Evolutionary conservation across 805 yeast species (phyloP), one percentile per base, ranked within the genome.

Genomic region (Blastobotrys attinorum): DNA sequence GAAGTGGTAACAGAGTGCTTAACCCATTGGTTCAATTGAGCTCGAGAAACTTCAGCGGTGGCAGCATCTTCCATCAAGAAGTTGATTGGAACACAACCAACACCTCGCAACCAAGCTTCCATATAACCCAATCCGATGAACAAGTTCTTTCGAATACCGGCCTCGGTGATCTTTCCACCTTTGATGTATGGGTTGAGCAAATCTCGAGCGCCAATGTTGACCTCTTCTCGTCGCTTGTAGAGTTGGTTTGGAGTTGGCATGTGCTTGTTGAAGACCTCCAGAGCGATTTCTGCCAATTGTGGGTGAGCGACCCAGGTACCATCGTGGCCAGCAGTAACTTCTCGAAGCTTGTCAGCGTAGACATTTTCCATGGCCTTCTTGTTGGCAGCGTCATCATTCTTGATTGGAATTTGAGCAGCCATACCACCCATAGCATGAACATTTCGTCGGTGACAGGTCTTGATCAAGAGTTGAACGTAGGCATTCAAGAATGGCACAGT

Each of bases 271-370:
- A 80, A 80, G 32, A 80, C 83, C 63, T 76, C 74, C 54, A 76
- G 68, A 25, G 81, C 84, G 53, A 78, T 74, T 20, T 72, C 70
- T 22, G 81, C 86, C 58, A 79, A 72, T 27, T 79, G 82, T 16
- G 86, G 86, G 63, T 79, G 86, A 37, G 86, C 86, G 52, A 79
- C 82, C 86, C 86, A 79, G 55, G 84, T 78, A 27, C 85, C 83
- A 62, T 80, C 86, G 62, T 81, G 82, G 37, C 86, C 86, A 34
- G 81, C 79, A 39, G 64, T 56, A 36, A 71, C 86, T 64, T 79
- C 86, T 46, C 85, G 70, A 56, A 76, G 70, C 70, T 79, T 79
- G 65, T 79, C 86, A 58, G 70, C 73, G 54, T 76, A 73, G 45
- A 79, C 86, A 50, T 78, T 79, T 54, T 75, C 80, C 78, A 80